A percentile compares a stretch with the other conserved stretches of the same genome.
phyloP scores from a whole-genome alignment of 2,329 filamentous ascomycete genomes.

The Neonectria coccinea region DNA sequence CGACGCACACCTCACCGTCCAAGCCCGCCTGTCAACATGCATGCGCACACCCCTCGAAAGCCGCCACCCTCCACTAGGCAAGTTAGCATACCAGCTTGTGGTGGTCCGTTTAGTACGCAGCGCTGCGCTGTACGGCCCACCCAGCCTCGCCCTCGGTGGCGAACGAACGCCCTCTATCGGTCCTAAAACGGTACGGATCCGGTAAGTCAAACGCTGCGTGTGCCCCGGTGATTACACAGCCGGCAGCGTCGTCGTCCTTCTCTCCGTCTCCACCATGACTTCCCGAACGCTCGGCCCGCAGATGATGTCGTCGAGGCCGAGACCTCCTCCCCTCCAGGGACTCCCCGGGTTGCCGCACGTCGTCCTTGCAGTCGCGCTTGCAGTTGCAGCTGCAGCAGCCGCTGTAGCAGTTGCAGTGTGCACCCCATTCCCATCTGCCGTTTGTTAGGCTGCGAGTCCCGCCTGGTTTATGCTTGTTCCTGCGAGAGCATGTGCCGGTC shows the following conservation, averaged over 20 bases:
- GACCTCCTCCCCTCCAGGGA: constrained; percentile 4
- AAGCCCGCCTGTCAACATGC: constrained; percentile 35
- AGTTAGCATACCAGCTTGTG: not conserved
- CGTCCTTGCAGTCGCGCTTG: constrained; percentile 8
- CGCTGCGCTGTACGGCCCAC: constrained; percentile 25
- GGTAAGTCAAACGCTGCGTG: not conserved
- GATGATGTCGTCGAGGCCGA: constrained; percentile 21
- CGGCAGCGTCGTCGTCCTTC: constrained; percentile 6
- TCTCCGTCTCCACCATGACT: constrained; percentile 5
- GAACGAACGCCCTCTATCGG: constrained; percentile 36
- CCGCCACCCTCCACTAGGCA: constrained; percentile 29
- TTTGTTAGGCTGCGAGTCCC: constrained; percentile 1
- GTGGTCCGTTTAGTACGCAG: not conserved
- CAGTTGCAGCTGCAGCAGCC: not conserved
- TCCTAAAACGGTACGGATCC: constrained; percentile 16
- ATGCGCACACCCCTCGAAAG: constrained; percentile 25
- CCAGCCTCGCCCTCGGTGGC: constrained; percentile 39
- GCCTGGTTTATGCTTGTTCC: constrained; percentile 38
- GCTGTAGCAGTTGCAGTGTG: not conserved
- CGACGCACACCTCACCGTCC: constrained; percentile 24
- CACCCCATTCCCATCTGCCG: constrained; percentile 18
- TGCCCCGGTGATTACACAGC: constrained; percentile 9
- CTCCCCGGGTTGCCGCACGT: constrained; percentile 16
- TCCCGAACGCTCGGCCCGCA: constrained; percentile 32
- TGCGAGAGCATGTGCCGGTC: constrained; percentile 26